A percentile compares a stretch with the other conserved stretches of the same genome.
Conservation (phyloP, 768 basidiomycete genomes). For the Ramaria rubella region DNA sequence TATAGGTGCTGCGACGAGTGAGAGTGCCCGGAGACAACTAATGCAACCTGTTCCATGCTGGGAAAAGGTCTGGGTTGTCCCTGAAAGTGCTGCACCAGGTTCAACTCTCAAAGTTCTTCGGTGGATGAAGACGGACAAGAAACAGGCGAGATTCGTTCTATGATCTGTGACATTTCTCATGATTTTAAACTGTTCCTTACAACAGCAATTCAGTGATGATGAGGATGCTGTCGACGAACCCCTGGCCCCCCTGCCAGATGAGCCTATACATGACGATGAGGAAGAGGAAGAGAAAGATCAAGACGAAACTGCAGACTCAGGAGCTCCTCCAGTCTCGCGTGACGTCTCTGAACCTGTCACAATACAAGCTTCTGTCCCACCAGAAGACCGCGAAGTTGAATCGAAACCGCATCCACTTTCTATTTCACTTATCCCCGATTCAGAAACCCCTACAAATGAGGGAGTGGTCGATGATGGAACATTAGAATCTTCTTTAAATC, state of each 20-base stretch:
- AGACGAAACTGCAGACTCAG: constrained; percentile 45
- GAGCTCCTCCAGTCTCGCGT: constrained; percentile 29
- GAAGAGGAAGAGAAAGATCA: constrained; percentile 71
- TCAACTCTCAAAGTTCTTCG: constrained; percentile 62
- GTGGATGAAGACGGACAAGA: constrained; percentile 77
- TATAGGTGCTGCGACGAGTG: constrained; percentile 67
- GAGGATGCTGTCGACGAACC: constrained; percentile 76
- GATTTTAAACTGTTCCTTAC: constrained; percentile 5
- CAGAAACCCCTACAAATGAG: constrained; percentile 29
- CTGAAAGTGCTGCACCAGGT: constrained; percentile 47
- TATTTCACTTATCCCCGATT: constrained; percentile 43
- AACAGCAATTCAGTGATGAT: constrained; percentile 85
- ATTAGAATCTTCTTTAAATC: constrained; percentile 52
- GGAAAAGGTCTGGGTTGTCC: constrained; percentile 69
- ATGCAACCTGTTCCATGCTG: constrained; percentile 87
- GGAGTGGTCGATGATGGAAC: constrained; percentile 22
- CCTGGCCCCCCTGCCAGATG: constrained; percentile 70
- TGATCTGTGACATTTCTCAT: background rate
- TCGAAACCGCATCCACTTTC: constrained; percentile 61
- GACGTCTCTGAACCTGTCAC: constrained; percentile 33
- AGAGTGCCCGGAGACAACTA: constrained; percentile 75
- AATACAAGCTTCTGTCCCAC: constrained; percentile 26
- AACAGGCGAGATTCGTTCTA: constrained; percentile 46
- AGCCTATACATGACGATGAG: constrained; percentile 54
- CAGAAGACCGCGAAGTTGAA: constrained; percentile 47